Conservation (phyloP, 139 green algal species). For the Chlamydomonas asymmetrica region DNA sequence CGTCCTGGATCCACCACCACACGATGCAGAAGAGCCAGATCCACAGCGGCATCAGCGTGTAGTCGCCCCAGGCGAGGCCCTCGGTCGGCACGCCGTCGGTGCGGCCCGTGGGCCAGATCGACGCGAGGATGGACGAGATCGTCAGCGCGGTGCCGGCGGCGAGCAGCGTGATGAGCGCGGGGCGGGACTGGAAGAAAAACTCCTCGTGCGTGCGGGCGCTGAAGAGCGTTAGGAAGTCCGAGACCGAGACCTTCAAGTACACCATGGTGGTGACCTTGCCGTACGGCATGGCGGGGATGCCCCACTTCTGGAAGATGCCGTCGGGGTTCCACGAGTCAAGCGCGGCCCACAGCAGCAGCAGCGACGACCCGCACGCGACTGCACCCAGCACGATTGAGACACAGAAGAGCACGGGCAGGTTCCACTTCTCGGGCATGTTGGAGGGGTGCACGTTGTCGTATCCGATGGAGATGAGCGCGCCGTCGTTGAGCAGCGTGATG, state of each 20-base stretch:
- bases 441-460: slow-evolving; percentile 82
- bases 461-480: slow-evolving; percentile 83
- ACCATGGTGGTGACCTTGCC: slow-evolving; percentile 35
- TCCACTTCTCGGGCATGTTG: slow-evolving; percentile 79
- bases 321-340: slow-evolving; percentile 59
- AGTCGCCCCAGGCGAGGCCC: slow-evolving; percentile 16
- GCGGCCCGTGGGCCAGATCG: slow-evolving; percentile 3
- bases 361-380: slow-evolving; percentile 72
- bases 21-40: slow-evolving; percentile 86
- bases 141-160: slow-evolving; percentile 35
- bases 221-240: slow-evolving; percentile 88
- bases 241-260: slow-evolving; percentile 61
- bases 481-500: slow-evolving; percentile 93
- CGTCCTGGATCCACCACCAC: slow-evolving; percentile 76
- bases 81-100: slow-evolving; percentile 6
- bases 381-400: slow-evolving; percentile 68
- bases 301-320: slow-evolving; percentile 27
- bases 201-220: slow-evolving; percentile 71
- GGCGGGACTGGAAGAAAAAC: slow-evolving; percentile 61
- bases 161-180: slow-evolving; percentile 22
- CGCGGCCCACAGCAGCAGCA: slow-evolving; percentile 76
- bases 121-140: slow-evolving; percentile 72
- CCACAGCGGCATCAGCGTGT: slow-evolving; percentile 62
- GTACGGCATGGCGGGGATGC: slow-evolving; percentile 59
- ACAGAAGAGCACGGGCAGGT: slow-evolving; percentile 64